Conservation (phyloP, 768 basidiomycete genomes). For the Suillus alpinus region DNA sequence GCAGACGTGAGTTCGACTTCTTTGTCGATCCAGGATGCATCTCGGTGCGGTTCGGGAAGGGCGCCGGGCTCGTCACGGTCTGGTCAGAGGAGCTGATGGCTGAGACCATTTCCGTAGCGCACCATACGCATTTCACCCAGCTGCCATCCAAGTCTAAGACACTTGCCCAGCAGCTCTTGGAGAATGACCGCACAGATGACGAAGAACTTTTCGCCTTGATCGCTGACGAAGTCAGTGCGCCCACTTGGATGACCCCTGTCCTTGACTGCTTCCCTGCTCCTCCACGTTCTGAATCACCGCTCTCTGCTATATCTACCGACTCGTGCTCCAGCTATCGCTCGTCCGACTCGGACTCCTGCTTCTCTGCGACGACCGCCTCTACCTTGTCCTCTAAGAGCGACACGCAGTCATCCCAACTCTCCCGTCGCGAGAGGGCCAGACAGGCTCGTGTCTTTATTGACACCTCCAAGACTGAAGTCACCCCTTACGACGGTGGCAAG, state of each 20-base stretch:
- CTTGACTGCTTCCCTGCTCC: slow-evolving; percentile 55
- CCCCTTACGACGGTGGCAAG: slow-evolving; percentile 85
- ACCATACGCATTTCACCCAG: slow-evolving; percentile 15
- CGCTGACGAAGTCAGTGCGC: slow-evolving; percentile 65
- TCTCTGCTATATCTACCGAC: slow-evolving; percentile 53
- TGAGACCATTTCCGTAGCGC: slow-evolving; percentile 13
- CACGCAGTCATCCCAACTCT: slow-evolving; percentile 48
- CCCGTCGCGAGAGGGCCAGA: slow-evolving; percentile 66
- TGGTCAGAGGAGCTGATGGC: slow-evolving; percentile 60
- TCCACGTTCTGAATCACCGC: slow-evolving; percentile 52
- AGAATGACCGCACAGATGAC: slow-evolving; percentile 69
- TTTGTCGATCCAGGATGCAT: slow-evolving; percentile 81
- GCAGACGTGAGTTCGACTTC: slow-evolving; percentile 71
- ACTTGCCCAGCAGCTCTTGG: slow-evolving; percentile 69
- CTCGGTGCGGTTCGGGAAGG: slow-evolving; percentile 56
- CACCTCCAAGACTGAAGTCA: slow-evolving; percentile 72
- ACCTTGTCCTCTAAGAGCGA: slow-evolving; percentile 45
- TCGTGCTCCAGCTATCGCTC: slow-evolving; percentile 58
- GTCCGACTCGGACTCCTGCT: slow-evolving; percentile 69
- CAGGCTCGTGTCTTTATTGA: slow-evolving; percentile 74
- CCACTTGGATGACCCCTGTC: slow-evolving; percentile 69
- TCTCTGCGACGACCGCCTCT: slow-evolving; percentile 62
- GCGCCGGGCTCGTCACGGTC: slow-evolving; percentile 52
- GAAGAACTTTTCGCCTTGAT: slow-evolving; percentile 74
- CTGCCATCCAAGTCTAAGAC: slow-evolving; percentile 44